Percentiles rank a stretch among this genome's conserved stretches.
Evolutionary conservation across 2,329 filamentous ascomycete species (phyloP).

Genomic region (Neonectria hederae): DNA sequence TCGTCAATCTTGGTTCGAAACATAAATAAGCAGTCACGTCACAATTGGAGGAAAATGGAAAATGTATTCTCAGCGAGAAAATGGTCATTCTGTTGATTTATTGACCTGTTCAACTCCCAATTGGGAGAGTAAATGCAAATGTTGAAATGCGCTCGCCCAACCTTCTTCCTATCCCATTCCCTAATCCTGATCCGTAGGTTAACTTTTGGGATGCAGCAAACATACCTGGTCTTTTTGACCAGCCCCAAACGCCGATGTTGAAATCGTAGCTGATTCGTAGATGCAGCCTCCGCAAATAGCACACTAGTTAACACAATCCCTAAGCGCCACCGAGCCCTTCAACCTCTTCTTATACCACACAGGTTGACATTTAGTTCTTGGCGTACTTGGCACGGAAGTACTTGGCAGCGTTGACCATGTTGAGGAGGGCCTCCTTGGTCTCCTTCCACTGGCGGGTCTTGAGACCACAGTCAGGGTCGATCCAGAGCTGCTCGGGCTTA

Average conservation of each 20-base stretch:
- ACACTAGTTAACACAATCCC: conserved; percentile 46
- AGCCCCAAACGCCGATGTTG: conserved; percentile 66
- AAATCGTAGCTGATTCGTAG: conserved; percentile 60
- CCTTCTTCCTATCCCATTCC: conserved; percentile 40
- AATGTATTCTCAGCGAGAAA: conserved; percentile 37
- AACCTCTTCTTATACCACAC: conserved; percentile 29
- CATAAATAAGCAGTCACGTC: background rate
- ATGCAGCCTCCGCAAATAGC: conserved; percentile 49
- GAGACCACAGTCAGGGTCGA: conserved; percentile 98
- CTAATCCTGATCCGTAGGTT: conserved; percentile 46
- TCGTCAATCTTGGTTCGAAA: background rate
- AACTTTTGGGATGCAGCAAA: conserved; percentile 51
- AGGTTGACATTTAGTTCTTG: conserved; percentile 58
- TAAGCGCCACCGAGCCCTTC: conserved; percentile 35
- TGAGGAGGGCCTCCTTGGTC: conserved; percentile 94
- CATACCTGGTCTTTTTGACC: conserved; percentile 49
- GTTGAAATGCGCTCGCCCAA: conserved; percentile 52
- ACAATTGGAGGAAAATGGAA: background rate
- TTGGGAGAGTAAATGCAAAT: conserved; percentile 50
- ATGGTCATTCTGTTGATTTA: conserved; percentile 44
- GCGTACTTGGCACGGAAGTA: conserved; percentile 91
- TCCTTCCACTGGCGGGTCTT: conserved; percentile 99
- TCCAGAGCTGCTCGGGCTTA: conserved; percentile 98
- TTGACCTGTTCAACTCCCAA: conserved; percentile 45
- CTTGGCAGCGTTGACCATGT: conserved; percentile 99